A percentile compares a stretch with the other conserved stretches of the same genome.
Evolutionary conservation across 768 basidiomycete genomes (phyloP).

Genomic region (Tulasnella sp.): DNA sequence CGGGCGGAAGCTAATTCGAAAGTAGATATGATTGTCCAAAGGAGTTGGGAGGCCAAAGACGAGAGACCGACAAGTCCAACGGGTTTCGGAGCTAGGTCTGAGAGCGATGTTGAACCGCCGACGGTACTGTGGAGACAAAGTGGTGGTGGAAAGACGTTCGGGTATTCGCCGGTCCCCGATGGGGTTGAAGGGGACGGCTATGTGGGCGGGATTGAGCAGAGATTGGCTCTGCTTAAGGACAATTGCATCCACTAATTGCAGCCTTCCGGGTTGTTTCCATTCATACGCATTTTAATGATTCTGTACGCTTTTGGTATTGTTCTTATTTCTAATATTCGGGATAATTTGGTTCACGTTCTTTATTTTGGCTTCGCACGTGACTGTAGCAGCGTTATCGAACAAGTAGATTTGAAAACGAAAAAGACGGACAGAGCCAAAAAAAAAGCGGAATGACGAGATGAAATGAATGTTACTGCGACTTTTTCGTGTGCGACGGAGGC

Average conservation of each 20-base stretch:
- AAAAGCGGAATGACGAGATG: not conserved
- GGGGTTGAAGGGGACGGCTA: not conserved
- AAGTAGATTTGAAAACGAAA: not conserved
- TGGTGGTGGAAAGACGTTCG: not conserved
- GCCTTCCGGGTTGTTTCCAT: not conserved
- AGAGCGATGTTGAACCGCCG: not conserved
- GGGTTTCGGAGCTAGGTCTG: not conserved
- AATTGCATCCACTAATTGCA: not conserved
- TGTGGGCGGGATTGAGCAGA: not conserved
- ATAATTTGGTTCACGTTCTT: not conserved
- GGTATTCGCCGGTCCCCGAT: conserved; percentile 1
- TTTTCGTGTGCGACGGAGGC: not conserved
- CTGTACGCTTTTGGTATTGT: not conserved
- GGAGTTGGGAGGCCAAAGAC: not conserved
- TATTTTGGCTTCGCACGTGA: not conserved
- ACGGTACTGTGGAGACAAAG: not conserved
- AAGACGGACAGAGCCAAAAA: not conserved
- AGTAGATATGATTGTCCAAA: conserved; percentile 8
- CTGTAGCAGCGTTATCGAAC: not conserved
- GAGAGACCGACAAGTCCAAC: conserved; percentile 5
- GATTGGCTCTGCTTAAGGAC: not conserved
- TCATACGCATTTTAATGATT: not conserved
- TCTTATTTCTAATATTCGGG: not conserved
- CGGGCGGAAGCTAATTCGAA: conserved; percentile 3
- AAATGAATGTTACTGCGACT: not conserved